phyloP scores from a whole-genome alignment of 2,329 filamentous ascomycete species.

The Fusarium pseudocircinatum region DNA sequence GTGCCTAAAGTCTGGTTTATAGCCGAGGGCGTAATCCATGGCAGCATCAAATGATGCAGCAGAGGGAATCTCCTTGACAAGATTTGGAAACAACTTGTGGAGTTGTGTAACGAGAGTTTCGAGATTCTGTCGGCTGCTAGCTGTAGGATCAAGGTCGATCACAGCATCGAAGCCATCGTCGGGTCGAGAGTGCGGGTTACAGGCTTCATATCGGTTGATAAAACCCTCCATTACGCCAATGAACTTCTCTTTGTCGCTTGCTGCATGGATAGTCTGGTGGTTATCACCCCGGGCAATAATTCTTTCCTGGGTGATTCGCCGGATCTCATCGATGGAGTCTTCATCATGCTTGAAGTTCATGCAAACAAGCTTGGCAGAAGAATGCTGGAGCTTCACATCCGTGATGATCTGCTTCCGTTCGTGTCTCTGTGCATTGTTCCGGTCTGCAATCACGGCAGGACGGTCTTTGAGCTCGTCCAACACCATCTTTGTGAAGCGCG shows the following conservation, averaged over 20 bases:
- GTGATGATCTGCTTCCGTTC: constrained; percentile 89
- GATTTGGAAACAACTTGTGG: constrained; percentile 78
- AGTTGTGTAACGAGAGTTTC: constrained; percentile 79
- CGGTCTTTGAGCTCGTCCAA: constrained; percentile 70
- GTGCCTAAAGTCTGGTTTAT: constrained; percentile 80
- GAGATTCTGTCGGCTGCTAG: constrained; percentile 84
- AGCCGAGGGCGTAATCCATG: constrained; percentile 78
- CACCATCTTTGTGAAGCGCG: constrained; percentile 78
- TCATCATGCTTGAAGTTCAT: constrained; percentile 89
- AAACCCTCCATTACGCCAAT: constrained; percentile 96
- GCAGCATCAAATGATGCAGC: constrained; percentile 81
- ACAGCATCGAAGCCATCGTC: constrained; percentile 85
- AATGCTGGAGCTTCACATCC: constrained; percentile 73
- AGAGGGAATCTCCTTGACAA: constrained; percentile 77
- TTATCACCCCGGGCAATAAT: constrained; percentile 91
- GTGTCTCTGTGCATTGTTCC: constrained; percentile 90
- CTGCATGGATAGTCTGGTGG: constrained; percentile 96
- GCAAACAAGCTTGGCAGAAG: constrained; percentile 78
- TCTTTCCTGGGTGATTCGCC: constrained; percentile 77
- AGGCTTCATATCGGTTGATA: constrained; percentile 82
- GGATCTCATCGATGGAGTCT: constrained; percentile 76
- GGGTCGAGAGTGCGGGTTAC: constrained; percentile 72
- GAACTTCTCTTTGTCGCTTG: constrained; percentile 76
- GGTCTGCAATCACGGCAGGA: constrained; percentile 85
- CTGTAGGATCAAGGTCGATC: constrained; percentile 83